Evolutionary conservation across 2,329 filamentous ascomycete genomes (phyloP).

Genomic region (Ophiostoma quercus): DNA sequence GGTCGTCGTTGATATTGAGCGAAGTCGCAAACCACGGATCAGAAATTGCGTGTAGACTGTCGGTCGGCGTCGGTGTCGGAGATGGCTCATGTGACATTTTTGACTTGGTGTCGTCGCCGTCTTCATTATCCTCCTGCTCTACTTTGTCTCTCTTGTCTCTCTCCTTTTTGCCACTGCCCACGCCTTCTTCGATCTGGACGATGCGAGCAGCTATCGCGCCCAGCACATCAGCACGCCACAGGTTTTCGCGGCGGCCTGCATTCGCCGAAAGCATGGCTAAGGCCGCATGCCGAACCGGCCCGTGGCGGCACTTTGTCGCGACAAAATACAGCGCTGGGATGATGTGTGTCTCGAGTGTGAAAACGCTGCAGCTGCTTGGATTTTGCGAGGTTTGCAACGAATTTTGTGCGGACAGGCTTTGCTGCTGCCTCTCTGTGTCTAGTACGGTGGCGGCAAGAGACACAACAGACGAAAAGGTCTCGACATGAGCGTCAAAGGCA

Average conservation of each 20-base stretch:
- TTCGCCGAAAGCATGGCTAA: conserved; percentile 33
- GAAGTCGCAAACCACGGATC: not conserved
- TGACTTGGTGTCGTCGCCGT: not conserved
- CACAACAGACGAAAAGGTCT: not conserved
- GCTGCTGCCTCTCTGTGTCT: not conserved
- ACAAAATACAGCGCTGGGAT: not conserved
- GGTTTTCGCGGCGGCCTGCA: conserved; percentile 34
- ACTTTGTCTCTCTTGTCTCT: not conserved
- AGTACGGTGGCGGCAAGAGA: not conserved
- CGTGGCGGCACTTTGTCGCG: not conserved
- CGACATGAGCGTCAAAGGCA: not conserved
- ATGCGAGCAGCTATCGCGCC: conserved; percentile 33
- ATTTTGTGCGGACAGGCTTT: not conserved
- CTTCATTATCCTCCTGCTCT: not conserved
- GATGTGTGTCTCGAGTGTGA: not conserved
- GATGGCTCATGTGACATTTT: not conserved
- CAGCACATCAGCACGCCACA: conserved; percentile 36
- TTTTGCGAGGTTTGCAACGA: too few species aligned
- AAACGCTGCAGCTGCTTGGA: not conserved
- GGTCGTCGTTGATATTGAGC: not conserved
- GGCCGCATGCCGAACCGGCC: conserved; percentile 31
- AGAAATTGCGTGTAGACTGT: not conserved
- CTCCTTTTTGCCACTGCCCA: not conserved
- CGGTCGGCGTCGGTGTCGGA: not conserved
- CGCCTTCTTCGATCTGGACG: conserved; percentile 28